Conservation (phyloP, 2,329 filamentous ascomycete species). For the Botrytis elliptica region DNA sequence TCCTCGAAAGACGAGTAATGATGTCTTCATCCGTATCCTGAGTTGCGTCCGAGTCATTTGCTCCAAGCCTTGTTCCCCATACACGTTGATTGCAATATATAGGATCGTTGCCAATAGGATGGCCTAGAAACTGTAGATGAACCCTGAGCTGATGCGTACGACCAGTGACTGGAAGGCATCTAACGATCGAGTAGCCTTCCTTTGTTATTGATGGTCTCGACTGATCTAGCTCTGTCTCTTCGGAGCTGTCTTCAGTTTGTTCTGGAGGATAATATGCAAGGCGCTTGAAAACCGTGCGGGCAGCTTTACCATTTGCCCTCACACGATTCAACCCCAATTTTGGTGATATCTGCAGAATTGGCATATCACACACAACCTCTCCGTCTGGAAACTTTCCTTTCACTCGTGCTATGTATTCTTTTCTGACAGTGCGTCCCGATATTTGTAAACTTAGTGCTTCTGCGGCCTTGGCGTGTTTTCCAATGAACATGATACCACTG, state of each 20-base stretch:
- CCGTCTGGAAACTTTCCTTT: slow-evolving; percentile 89
- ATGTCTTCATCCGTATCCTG: slow-evolving; percentile 84
- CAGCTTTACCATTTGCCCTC: slow-evolving; percentile 87
- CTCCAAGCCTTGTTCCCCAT: slow-evolving; percentile 79
- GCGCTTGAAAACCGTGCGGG: slow-evolving; percentile 86
- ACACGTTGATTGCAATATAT: slow-evolving; percentile 95
- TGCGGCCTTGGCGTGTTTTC: slow-evolving; percentile 78
- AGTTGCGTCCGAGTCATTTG: slow-evolving; percentile 60
- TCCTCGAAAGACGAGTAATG: slow-evolving; percentile 76
- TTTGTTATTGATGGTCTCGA: slow-evolving; percentile 49
- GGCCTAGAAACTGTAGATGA: slow-evolving; percentile 88
- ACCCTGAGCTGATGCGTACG: slow-evolving; percentile 94
- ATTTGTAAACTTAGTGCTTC: slow-evolving; percentile 76
- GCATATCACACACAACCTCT: slow-evolving; percentile 88
- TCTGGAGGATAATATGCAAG: slow-evolving; percentile 78
- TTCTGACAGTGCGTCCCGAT: slow-evolving; percentile 76
- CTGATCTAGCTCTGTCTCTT: slow-evolving; percentile 19
- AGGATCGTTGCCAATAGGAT: slow-evolving; percentile 95
- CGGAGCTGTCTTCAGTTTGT: slow-evolving; percentile 25
- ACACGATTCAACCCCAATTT: slow-evolving; percentile 93
- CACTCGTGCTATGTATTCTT: slow-evolving; percentile 92
- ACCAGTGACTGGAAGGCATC: slow-evolving; percentile 89
- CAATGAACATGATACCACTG: slow-evolving; percentile 97
- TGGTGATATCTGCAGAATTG: slow-evolving; percentile 89
- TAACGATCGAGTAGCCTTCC: slow-evolving; percentile 88